These are phyloP conservation scores for Lactuca sativa DNA, from an alignment of 129 eudicot genomes.

Conservation along the genomic window DNA sequence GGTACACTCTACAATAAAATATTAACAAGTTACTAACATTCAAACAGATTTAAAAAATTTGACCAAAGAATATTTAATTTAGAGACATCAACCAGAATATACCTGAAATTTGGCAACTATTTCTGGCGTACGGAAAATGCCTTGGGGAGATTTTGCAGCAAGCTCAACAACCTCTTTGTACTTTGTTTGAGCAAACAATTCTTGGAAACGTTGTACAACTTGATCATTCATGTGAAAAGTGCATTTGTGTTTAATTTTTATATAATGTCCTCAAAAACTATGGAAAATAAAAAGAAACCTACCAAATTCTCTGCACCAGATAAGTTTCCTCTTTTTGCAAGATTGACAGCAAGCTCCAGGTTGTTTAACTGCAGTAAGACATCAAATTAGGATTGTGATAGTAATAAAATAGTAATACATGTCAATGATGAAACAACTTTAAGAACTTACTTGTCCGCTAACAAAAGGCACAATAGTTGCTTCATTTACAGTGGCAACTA, in stretches of 20 bases:
- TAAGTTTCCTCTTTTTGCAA: conserved; percentile 92
- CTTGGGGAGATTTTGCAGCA: conserved; percentile 98
- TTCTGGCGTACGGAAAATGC: conserved; percentile 92
- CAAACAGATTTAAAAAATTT: not conserved
- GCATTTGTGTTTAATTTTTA: not conserved
- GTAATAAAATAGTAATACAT: too few species aligned
- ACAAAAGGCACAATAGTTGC: conserved; percentile 88
- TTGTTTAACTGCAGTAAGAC: conserved; percentile 68
- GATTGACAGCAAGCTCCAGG: conserved; percentile 98
- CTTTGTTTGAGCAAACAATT: conserved; percentile 94
- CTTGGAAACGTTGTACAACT: conserved; percentile 98
- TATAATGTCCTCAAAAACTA: not conserved
- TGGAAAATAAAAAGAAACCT: not conserved
- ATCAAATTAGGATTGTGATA: too few species aligned
- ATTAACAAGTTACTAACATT: not conserved
- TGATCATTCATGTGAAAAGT: conserved; percentile 21
- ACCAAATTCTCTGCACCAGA: conserved; percentile 99
- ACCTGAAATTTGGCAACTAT: conserved; percentile 98
- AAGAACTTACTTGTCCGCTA: conserved; percentile 79
- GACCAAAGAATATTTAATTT: not conserved
- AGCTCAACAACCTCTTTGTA: conserved; percentile 98
- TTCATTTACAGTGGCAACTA: conserved; percentile 93
- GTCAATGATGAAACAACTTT: not conserved
- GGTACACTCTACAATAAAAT: conserved; percentile 71
- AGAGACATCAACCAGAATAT: not conserved